phyloP scores from a whole-genome alignment of 2,329 filamentous ascomycete species.

The Pseudogymnoascus sp. region DNA sequence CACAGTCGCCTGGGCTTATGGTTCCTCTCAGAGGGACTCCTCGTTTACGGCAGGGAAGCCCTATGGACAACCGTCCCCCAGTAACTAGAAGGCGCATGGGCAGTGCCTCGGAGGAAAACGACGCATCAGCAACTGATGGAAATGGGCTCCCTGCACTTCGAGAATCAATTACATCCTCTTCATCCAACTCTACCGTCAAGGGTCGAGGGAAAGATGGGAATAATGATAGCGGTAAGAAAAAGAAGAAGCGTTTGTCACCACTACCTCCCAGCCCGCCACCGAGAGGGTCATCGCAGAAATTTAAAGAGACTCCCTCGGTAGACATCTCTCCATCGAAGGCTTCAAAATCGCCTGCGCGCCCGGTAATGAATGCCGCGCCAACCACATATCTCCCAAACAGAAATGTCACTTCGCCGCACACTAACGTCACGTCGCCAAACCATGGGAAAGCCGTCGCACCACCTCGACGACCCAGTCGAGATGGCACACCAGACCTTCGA shows the following conservation, averaged over 20 bases:
- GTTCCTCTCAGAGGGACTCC: slow-evolving; percentile 33
- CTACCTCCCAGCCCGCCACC: slow-evolving; percentile 52
- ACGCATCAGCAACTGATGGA: slow-evolving; percentile 38
- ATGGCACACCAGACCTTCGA: slow-evolving; percentile 56
- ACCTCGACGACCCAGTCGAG: slow-evolving; percentile 57
- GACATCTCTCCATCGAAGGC: slow-evolving; percentile 34
- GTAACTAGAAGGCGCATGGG: slow-evolving; percentile 49
- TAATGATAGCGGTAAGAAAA: slow-evolving; percentile 26
- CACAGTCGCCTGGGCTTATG: slow-evolving; percentile 58
- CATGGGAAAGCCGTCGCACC: slow-evolving; percentile 24
- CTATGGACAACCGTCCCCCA: slow-evolving; percentile 47
- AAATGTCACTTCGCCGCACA: slow-evolving; percentile 26
- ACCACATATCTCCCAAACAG: slow-evolving; percentile 18
- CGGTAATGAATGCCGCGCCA: slow-evolving; percentile 20
- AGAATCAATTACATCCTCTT: slow-evolving; percentile 64
- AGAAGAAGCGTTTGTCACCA: slow-evolving; percentile 37
- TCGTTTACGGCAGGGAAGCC: slow-evolving; percentile 43
- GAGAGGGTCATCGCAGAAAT: slow-evolving; percentile 52
- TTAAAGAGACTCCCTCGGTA: slow-evolving; percentile 32
- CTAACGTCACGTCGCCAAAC: slow-evolving; percentile 26
- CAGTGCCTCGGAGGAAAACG: slow-evolving; percentile 45
- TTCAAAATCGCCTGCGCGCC: slow-evolving; percentile 28
- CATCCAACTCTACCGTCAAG: slow-evolving; percentile 60
- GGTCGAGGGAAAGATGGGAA: slow-evolving; percentile 38
- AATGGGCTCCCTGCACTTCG: slow-evolving; percentile 56